Percentiles rank a stretch among this genome's conserved stretches.
These are phyloP conservation scores for Flaveria ramosissima DNA, from an alignment of 129 eudicot genomes.

Conservation along the genomic window DNA sequence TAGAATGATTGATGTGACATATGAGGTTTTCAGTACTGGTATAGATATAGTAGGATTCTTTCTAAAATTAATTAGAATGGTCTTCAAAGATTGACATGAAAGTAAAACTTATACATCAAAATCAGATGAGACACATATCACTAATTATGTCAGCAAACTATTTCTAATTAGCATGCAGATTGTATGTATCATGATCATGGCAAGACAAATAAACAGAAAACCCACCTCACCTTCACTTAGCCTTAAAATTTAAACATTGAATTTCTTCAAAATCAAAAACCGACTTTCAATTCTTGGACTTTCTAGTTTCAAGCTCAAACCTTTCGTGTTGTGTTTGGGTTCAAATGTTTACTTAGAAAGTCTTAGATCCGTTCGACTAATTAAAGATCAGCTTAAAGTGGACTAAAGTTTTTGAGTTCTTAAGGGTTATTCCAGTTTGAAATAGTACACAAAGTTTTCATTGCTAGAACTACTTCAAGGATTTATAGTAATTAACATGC, in stretches of 20 bases:
- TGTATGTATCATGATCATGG: not conserved
- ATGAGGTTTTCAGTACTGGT: no score
- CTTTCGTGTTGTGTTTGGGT: not conserved
- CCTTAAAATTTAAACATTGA: not conserved
- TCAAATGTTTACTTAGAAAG: not conserved
- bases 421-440: not conserved
- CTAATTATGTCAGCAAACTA: not conserved
- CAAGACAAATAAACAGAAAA: not conserved
- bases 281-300: not conserved
- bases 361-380: not conserved
- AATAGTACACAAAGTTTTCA: no score
- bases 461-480: not conserved
- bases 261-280: not conserved
- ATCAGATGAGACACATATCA: not conserved
- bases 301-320: conserved; percentile 19
- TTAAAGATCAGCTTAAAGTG: not conserved
- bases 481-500: not conserved
- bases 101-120: not conserved
- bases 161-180: conserved; percentile 5
- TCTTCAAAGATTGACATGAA: no score
- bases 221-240: not conserved
- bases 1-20: not conserved
- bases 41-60: not conserved
- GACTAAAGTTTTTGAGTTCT: not conserved
- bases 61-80: no score